These are phyloP conservation scores for Mycena vitilis DNA, from an alignment of 768 basidiomycete species.

Conservation along the genomic window DNA sequence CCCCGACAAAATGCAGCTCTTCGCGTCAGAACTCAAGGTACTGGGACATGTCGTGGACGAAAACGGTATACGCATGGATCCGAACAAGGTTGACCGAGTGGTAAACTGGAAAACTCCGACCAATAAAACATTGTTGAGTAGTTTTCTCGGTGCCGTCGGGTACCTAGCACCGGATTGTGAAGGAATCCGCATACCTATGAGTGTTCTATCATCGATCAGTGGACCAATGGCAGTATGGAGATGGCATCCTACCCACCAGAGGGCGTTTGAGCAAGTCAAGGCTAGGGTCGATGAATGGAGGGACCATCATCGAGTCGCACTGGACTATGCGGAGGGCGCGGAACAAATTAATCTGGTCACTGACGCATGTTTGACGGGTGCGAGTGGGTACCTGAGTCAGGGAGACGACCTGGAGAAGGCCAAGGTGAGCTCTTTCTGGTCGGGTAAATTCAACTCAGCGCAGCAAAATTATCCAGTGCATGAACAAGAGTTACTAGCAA, in stretches of 20 bases:
- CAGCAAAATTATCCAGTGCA: constrained; percentile 55
- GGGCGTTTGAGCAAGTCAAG: constrained; percentile 54
- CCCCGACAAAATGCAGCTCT: constrained; percentile 42
- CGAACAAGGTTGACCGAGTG: constrained; percentile 51
- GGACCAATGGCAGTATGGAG: constrained; percentile 39
- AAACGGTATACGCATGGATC: constrained; percentile 52
- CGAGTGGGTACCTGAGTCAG: constrained; percentile 1
- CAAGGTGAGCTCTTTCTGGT: constrained; percentile 43
- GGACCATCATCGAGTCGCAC: constrained; percentile 35
- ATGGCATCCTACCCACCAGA: constrained; percentile 41
- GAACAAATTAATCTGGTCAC: constrained; percentile 45
- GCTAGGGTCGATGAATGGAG: constrained; percentile 25
- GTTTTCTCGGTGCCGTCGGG: constrained; percentile 51
- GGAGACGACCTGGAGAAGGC: background rate
- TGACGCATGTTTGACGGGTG: constrained; percentile 38
- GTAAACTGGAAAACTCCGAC: constrained; percentile 44
- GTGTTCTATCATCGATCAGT: constrained; percentile 37
- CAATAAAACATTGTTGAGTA: constrained; percentile 42
- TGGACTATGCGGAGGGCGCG: constrained; percentile 35
- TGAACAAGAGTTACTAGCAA: constrained; percentile 51
- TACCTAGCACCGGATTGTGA: constrained; percentile 45
- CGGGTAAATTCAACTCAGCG: constrained; percentile 47
- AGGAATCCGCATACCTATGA: constrained; percentile 46
- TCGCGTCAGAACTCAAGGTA: constrained; percentile 42
- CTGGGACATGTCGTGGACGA: constrained; percentile 50